These are phyloP conservation scores for Macrolepiota fuliginosa DNA, from an alignment of 768 basidiomycete species.

Conservation along the genomic window DNA sequence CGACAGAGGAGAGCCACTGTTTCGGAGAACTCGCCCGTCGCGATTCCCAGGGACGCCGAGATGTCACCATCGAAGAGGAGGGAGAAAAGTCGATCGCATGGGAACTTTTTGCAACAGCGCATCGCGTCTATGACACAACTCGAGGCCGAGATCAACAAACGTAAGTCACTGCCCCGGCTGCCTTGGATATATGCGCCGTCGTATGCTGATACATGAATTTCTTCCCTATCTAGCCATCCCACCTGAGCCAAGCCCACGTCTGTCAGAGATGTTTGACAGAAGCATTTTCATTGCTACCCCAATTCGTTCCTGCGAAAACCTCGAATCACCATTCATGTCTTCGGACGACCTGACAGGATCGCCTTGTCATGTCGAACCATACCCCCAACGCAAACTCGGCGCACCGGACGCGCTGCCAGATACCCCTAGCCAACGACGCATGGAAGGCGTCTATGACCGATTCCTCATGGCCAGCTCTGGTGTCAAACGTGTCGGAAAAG, in stretches of 20 bases:
- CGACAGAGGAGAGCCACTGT: conserved; percentile 63
- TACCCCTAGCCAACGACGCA: conserved; percentile 54
- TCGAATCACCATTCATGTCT: conserved; percentile 22
- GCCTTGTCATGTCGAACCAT: conserved; percentile 62
- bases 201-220: background rate
- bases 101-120: conserved; percentile 57
- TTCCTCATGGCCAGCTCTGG: conserved; percentile 81
- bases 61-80: conserved; percentile 63
- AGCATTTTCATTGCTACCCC: conserved; percentile 64
- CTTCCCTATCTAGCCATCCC: conserved; percentile 29
- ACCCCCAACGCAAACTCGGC: conserved; percentile 46
- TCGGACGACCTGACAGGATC: conserved; percentile 59
- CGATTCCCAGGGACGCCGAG: conserved; percentile 33
- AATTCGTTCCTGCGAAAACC: conserved; percentile 36
- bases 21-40: conserved; percentile 59
- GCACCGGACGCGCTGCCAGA: conserved; percentile 40
- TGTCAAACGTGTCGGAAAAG: conserved; percentile 76
- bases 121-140: conserved; percentile 66
- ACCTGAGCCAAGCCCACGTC: conserved; percentile 45
- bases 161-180: conserved; percentile 36
- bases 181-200: background rate
- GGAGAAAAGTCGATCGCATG: conserved; percentile 59
- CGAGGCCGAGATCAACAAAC: conserved; percentile 60
- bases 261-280: conserved; percentile 69
- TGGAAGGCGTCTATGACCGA: conserved; percentile 79